These are phyloP conservation scores for Leishmania martiniquensis DNA, from an alignment of 208 protist species.

Conservation along the genomic window DNA sequence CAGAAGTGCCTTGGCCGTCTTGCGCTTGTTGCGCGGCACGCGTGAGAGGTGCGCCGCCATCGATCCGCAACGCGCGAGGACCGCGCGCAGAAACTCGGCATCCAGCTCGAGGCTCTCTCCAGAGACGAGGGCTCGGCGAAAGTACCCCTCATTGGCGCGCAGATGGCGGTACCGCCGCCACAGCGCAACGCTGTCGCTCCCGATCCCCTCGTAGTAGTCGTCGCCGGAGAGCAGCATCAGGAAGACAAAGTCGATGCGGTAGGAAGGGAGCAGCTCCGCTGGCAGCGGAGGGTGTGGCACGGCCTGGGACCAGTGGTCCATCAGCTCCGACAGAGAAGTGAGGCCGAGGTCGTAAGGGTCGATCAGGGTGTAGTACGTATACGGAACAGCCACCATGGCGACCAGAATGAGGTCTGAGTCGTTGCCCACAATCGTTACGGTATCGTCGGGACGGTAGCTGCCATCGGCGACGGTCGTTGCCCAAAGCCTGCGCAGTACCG, in stretches of 20 bases:
- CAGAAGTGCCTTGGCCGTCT: slow-evolving; percentile 34
- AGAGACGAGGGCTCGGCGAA: slow-evolving; percentile 45
- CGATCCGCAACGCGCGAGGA: slow-evolving; percentile 29
- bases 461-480: slow-evolving; percentile 22
- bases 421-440: slow-evolving; percentile 70
- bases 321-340: slow-evolving; percentile 61
- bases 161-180: slow-evolving; percentile 81
- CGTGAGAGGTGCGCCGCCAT: slow-evolving; percentile 8
- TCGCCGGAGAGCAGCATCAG: slow-evolving; percentile 74
- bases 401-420: slow-evolving; percentile 87
- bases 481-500: slow-evolving; percentile 50
- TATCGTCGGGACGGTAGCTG: slow-evolving; percentile 60
- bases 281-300: slow-evolving; percentile 54
- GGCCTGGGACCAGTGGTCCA: slow-evolving; percentile 62
- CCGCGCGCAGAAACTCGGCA: slow-evolving; percentile 60
- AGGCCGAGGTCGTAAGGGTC: slow-evolving; percentile 52
- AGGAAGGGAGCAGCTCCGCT: slow-evolving; percentile 59
- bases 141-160: slow-evolving; percentile 69
- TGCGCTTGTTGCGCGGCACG: slow-evolving; percentile 48
- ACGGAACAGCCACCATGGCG: slow-evolving; percentile 67
- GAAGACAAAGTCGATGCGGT: slow-evolving; percentile 87
- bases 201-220: slow-evolving; percentile 84
- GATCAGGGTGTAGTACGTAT: slow-evolving; percentile 54
- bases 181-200: slow-evolving; percentile 35
- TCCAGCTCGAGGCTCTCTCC: slow-evolving; percentile 52